Percentiles rank a stretch among this genome's conserved stretches.
Conservation (phyloP, 345 rosid genomes). For the Syzygium oleosum region DNA sequence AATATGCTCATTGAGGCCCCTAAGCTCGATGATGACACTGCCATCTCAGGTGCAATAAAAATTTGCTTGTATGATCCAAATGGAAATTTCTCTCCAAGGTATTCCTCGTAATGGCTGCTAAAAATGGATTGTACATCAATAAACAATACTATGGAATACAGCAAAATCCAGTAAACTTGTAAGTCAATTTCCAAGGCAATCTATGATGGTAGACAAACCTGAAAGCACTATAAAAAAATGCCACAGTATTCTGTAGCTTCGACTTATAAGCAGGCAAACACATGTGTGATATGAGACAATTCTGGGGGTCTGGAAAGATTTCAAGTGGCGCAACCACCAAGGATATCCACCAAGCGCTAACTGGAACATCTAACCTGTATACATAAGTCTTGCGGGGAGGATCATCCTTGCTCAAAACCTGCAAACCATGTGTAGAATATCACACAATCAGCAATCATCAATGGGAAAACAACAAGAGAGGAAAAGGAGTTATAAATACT, state of each 20-base stretch:
- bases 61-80: slow-evolving; percentile 92
- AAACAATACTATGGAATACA: neutral
- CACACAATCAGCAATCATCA: neutral
- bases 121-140: slow-evolving; percentile 5
- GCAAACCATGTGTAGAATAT: slow-evolving; percentile 7
- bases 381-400: slow-evolving; percentile 84
- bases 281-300: slow-evolving; percentile 67
- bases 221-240: slow-evolving; percentile 78
- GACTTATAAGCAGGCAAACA: slow-evolving; percentile 52
- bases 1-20: slow-evolving; percentile 85
- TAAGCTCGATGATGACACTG: slow-evolving; percentile 49
- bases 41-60: slow-evolving; percentile 84
- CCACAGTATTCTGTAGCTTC: slow-evolving; percentile 70
- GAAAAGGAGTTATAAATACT: neutral
- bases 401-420: slow-evolving; percentile 88
- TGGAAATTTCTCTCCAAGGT: slow-evolving; percentile 81
- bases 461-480: neutral
- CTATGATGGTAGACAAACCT: slow-evolving; percentile 35
- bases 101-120: slow-evolving; percentile 81
- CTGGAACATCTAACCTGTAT: slow-evolving; percentile 75
- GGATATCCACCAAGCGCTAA: slow-evolving; percentile 77
- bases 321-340: slow-evolving; percentile 86
- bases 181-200: neutral
- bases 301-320: slow-evolving; percentile 62
- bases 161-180: neutral